phyloP scores from a whole-genome alignment of 225 moss, liverwort and hornwort genomes.

The Pseudoscleropodium purum region DNA sequence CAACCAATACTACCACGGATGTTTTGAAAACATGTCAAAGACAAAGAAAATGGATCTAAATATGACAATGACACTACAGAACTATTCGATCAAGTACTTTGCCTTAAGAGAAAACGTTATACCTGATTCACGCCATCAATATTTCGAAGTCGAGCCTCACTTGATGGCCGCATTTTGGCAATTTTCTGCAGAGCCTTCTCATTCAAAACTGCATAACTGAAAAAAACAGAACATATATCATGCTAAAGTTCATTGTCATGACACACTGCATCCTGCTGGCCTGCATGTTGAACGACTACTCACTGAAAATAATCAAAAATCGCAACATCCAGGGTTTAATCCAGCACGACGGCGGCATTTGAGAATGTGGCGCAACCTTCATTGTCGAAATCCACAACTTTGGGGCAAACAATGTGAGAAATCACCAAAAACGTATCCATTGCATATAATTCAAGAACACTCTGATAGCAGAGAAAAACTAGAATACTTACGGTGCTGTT shows the following conservation, averaged over 20 bases:
- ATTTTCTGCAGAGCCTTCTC: slow-evolving; percentile 75
- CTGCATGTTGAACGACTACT: not conserved
- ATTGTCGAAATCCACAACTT: not conserved
- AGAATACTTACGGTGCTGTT: slow-evolving; percentile 67
- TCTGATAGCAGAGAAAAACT: not conserved
- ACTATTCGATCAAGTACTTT: not conserved
- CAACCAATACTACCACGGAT: not conserved
- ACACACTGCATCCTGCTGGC: not conserved
- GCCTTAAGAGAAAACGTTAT: not conserved
- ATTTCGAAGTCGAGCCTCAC: slow-evolving; percentile 62
- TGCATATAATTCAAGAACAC: not conserved
- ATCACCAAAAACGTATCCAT: not conserved
- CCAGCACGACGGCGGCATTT: not conserved
- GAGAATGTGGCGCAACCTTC: not conserved
- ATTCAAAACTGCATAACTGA: slow-evolving; percentile 66
- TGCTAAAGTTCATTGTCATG: not conserved
- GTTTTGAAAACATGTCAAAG: not conserved
- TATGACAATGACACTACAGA: not conserved
- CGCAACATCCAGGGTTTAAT: not conserved
- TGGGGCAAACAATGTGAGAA: not conserved
- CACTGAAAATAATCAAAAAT: not conserved
- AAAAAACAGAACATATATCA: not conserved
- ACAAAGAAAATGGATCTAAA: not conserved
- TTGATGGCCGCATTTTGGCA: slow-evolving; percentile 70
- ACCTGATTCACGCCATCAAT: slow-evolving; percentile 97